Evolutionary conservation across 495 filamentous ascomycete species (phyloP).

Genomic region (Annulohypoxylon bovei): DNA sequence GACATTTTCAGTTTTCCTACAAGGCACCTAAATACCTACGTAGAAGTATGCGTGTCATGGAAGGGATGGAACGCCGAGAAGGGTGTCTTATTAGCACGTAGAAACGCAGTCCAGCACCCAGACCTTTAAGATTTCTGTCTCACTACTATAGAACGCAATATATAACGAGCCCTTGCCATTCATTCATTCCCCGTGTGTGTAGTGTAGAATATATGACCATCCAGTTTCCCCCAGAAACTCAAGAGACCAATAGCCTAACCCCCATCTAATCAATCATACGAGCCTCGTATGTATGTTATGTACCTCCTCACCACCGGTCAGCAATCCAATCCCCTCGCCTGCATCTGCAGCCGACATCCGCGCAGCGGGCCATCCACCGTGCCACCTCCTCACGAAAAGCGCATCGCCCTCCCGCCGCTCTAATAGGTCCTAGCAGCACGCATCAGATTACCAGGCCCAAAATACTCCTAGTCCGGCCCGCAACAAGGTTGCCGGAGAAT

Average conservation of each 20-base stretch:
- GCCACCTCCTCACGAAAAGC: background rate
- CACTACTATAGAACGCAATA: too few relatives aligned
- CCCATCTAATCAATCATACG: background rate
- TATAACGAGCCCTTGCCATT: too few relatives aligned
- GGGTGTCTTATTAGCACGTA: background rate
- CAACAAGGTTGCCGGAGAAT: background rate
- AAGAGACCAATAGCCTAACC: background rate
- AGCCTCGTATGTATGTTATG: background rate
- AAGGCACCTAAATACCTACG: too few relatives aligned
- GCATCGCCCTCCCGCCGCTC: background rate
- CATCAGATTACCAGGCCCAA: background rate
- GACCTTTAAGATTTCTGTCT: background rate
- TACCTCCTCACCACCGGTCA: too few relatives aligned
- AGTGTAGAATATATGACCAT: background rate
- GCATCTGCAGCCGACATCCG: background rate
- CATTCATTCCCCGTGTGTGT: too few relatives aligned
- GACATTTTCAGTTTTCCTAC: background rate
- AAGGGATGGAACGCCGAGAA: slow-evolving; percentile 1
- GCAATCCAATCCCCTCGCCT: background rate
- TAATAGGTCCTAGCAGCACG: background rate
- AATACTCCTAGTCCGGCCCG: background rate
- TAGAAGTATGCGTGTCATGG: background rate
- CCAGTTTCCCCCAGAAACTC: background rate
- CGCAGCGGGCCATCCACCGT: background rate
- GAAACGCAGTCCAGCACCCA: background rate